Base-by-base conservation (phyloP, 2,329 filamentous ascomycete species). In the Chrysoporthe cubensis region DNA sequence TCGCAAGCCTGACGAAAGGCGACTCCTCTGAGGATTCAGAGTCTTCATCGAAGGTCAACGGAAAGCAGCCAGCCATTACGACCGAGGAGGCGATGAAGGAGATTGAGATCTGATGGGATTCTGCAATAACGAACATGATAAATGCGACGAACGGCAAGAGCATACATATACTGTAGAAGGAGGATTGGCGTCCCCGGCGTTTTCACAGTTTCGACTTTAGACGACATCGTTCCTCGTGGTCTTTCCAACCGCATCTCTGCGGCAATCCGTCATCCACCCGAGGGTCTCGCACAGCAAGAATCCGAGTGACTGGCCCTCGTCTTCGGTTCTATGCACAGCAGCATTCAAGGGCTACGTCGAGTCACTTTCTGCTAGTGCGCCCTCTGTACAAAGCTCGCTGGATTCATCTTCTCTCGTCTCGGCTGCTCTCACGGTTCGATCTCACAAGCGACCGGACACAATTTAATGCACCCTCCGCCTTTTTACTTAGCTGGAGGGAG, bases 31-130 rank as follows among this genome's bases (percentile, higher is more conserved):
- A 76, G 62, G 80, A 80, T 68, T 81, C 78, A 70, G 82, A 80
- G 66, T 57, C 69, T 8, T 66, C 74, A 9, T 70, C 72, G 46
- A 82, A 81, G 70, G 70, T 74, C 46, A 83, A 82, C 69, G 82
- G 81, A 68, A 85, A 85, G 74, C 76, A 81, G 67, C 74, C 78
- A 8, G 78, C 79, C 65, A 77, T 80, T 50, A 71, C 78, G 13
- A 72, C 78, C 13, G 85, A 86, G 65, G 85, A 83, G 68, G 78
- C 80, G 43, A 87, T 88, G 85, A 88, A 87, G 80, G 86, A 85
- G 69, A 88, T 88, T 77, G 85, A 88, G 77, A 88, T 88, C 73
- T 88, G 79, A 74, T 71, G 69, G 66, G 65, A 66, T 70, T 70
- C 71, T 68, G 67, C 70, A 66, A 73, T 70, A 71, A 74, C 67